Conservation (phyloP, 2,329 filamentous ascomycete species). For the Hortaea werneckii region DNA sequence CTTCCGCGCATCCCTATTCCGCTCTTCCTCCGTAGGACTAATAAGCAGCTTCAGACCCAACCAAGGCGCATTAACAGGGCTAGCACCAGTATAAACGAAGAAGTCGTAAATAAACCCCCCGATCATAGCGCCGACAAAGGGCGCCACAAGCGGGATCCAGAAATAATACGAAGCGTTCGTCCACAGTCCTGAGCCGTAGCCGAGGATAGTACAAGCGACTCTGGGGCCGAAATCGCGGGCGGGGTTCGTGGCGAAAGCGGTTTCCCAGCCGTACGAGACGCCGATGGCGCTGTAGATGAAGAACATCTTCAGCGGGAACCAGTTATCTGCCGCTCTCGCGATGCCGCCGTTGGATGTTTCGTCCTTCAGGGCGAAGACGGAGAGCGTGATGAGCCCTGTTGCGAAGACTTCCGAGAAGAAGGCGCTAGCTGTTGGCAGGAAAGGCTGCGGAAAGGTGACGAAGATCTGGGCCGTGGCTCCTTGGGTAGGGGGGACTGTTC, state of each 20-base stretch:
- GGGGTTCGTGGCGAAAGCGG: slow-evolving; percentile 57
- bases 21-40: slow-evolving; percentile 1
- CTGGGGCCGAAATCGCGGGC: slow-evolving; percentile 62
- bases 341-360: slow-evolving; percentile 30
- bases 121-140: slow-evolving; percentile 49
- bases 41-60: slow-evolving; percentile 13
- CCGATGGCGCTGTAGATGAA: slow-evolving; percentile 60
- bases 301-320: slow-evolving; percentile 51
- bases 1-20: not conserved
- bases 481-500: slow-evolving; percentile 41
- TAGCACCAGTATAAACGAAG: slow-evolving; percentile 52
- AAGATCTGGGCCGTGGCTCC: slow-evolving; percentile 57
- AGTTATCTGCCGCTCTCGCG: slow-evolving; percentile 23
- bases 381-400: slow-evolving; percentile 56
- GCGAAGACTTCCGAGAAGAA: slow-evolving; percentile 64
- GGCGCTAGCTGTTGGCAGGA: slow-evolving; percentile 55
- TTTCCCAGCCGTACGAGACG: slow-evolving; percentile 59
- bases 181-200: slow-evolving; percentile 56
- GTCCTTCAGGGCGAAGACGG: slow-evolving; percentile 58
- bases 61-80: slow-evolving; percentile 54
- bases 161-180: slow-evolving; percentile 56
- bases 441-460: slow-evolving; percentile 55
- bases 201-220: slow-evolving; percentile 56
- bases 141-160: slow-evolving; percentile 49
- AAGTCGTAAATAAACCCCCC: slow-evolving; percentile 58